Evolutionary conservation across 768 basidiomycete species (phyloP), one percentile per base, ranked within the genome.

Genomic region (Candolleomyces aberdarensis): DNA sequence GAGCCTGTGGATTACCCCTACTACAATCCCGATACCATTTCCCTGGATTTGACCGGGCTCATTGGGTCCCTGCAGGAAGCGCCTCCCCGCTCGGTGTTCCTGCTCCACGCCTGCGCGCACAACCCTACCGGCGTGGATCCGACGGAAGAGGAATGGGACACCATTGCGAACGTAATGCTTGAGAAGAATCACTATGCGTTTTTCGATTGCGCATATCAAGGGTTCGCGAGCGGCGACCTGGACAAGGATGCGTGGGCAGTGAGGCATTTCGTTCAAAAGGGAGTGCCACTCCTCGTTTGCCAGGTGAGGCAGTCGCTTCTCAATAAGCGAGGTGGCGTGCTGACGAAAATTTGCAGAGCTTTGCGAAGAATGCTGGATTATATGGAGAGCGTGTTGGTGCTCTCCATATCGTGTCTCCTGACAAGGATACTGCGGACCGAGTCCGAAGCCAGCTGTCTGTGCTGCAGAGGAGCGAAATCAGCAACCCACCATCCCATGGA

Each of bases 71-170:
- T 96, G 65, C 70, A 85, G 67, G 76, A 70, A 52, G 93, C 93
- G 1, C 86, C 91, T 6, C 74, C 81, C 11, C 84, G 87, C 19
- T 96, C 94, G 3, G 88, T 95, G 59, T 89, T 98, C 75, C 77
- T 99, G 63, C 75, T 99, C 46, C 96, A 98, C 70, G 92, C 89
- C 9, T 97, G 95, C 71, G 96, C 95, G 44, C 96, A 98, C 75
- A 98, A 98, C 71, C 96, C 95, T 8, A 98, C 96, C 2, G 96
- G 96, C 2, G 92, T 96, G 31, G 96, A 98, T 74, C 96, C 95
- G 7, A 94, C 93, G 39, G 72, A 72, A 50, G 93, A 90, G 65
- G 90, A 98, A 72, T 98, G 96, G 96, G 76, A 82, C 62, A 72
- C 78, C 60, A 83, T 98, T 66, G 90, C 91, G 43, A 81, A 88